A percentile compares a stretch with the other conserved stretches of the same genome.
These are phyloP conservation scores for Carnegiea gigantea DNA, from an alignment of 179 eudicot genomes.

Conservation along the genomic window DNA sequence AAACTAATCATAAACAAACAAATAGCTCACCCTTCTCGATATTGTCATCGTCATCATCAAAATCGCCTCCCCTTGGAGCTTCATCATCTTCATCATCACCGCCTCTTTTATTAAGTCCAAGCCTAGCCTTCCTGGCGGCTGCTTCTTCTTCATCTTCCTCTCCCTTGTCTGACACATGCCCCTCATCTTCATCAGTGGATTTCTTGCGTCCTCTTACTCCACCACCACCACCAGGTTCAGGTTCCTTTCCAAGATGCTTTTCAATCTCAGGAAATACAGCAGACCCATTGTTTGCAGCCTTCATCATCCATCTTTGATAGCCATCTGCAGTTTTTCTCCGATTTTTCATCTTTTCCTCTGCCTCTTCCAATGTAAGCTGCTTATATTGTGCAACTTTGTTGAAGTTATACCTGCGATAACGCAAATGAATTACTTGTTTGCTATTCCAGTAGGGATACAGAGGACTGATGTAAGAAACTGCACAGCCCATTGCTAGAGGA, in stretches of 20 bases:
- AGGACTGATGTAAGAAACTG: neutral
- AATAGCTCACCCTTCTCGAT: conserved; percentile 77
- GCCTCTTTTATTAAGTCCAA: conserved; percentile 58
- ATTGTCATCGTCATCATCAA: conserved; percentile 88
- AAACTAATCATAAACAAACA: no score
- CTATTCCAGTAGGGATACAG: neutral
- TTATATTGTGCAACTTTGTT: conserved; percentile 93
- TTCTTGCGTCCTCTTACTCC: conserved; percentile 72
- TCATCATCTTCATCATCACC: conserved; percentile 82
- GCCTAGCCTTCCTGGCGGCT: conserved; percentile 64
- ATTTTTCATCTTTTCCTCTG: conserved; percentile 96
- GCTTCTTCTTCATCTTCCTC: conserved; percentile 91
- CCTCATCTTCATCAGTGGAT: conserved; percentile 58
- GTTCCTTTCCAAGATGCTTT: conserved; percentile 53
- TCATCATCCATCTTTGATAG: conserved; percentile 98
- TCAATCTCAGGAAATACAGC: conserved; percentile 84
- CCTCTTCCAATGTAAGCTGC: conserved; percentile 97
- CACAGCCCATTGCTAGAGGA: neutral
- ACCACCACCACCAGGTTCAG: conserved; percentile 45
- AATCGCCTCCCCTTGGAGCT: conserved; percentile 80
- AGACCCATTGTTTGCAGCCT: conserved; percentile 85
- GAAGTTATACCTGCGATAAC: conserved; percentile 69
- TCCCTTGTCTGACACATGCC: conserved; percentile 70
- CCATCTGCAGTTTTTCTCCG: conserved; percentile 95
- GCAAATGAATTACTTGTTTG: conserved; percentile 4